These are phyloP conservation scores for Herpetomonas samuelpessoai DNA, from an alignment of 208 protist species.

Conservation along the genomic window DNA sequence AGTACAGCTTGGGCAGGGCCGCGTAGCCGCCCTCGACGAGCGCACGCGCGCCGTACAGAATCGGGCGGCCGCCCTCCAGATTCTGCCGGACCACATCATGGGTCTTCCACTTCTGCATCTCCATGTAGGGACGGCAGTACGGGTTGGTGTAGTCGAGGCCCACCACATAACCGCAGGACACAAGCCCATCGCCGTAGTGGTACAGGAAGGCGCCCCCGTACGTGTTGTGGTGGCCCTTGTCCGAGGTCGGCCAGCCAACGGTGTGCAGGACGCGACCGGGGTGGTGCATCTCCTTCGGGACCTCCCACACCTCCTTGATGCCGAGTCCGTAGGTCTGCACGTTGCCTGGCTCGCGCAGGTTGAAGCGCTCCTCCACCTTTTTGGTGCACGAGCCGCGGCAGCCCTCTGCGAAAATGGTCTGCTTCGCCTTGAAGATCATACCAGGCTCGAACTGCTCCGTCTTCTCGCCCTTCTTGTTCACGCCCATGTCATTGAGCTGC, in stretches of 20 bases:
- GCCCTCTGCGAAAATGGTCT: slow-evolving; percentile 98
- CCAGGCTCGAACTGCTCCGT: slow-evolving; percentile 94
- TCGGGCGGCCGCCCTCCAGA: slow-evolving; percentile 89
- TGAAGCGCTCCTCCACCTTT: slow-evolving; percentile 86
- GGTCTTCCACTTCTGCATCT: slow-evolving; percentile 96
- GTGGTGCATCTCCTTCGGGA: slow-evolving; percentile 82
- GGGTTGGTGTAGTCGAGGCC: slow-evolving; percentile 98
- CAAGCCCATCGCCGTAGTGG: slow-evolving; percentile 90
- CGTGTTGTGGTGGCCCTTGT: slow-evolving; percentile 82
- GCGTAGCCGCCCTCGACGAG: slow-evolving; percentile 96
- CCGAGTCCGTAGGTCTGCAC: slow-evolving; percentile 97
- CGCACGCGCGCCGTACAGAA: slow-evolving; percentile 95
- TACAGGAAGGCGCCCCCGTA: slow-evolving; percentile 98
- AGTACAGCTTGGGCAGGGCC: slow-evolving; percentile 93
- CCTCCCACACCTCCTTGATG: slow-evolving; percentile 97
- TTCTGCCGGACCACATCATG: slow-evolving; percentile 74
- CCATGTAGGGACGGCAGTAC: slow-evolving; percentile 94
- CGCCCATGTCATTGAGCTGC: slow-evolving; percentile 81
- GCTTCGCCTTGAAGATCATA: slow-evolving; percentile 93
- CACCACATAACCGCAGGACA: slow-evolving; percentile 95
- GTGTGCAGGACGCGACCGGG: slow-evolving; percentile 94
- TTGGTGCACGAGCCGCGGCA: slow-evolving; percentile 96
- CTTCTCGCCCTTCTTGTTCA: slow-evolving; percentile 90
- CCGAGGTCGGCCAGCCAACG: slow-evolving; percentile 92
- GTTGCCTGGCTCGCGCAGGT: slow-evolving; percentile 74